phyloP scores from a whole-genome alignment of 495 filamentous ascomycete species.

The Filosporella fistucella region DNA sequence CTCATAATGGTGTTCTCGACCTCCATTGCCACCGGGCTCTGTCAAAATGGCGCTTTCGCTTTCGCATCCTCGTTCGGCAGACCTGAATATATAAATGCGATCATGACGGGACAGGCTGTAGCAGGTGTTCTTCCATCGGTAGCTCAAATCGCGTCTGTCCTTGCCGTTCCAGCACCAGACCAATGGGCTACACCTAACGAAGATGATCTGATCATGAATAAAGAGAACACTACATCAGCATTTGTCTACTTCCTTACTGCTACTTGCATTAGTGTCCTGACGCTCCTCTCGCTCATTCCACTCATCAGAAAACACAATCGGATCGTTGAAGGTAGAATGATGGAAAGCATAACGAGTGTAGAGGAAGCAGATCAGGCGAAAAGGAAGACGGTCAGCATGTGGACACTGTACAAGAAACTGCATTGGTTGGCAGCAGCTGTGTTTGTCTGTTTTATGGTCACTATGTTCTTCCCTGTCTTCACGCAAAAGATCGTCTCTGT shows the following conservation, averaged over 20 bases:
- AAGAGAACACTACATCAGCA: conserved; percentile 55
- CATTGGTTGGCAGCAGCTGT: conserved; percentile 65
- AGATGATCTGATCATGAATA: neutral
- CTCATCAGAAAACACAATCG: conserved; percentile 38
- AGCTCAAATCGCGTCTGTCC: conserved; percentile 77
- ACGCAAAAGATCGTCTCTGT: conserved; percentile 78
- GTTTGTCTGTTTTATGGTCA: conserved; percentile 72
- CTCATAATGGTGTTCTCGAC: conserved; percentile 78
- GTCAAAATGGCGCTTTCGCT: conserved; percentile 92
- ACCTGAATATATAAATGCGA: conserved; percentile 86
- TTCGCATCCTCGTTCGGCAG: conserved; percentile 81
- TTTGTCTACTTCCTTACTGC: conserved; percentile 92
- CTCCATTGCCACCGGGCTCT: conserved; percentile 74
- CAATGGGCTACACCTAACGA: conserved; percentile 3
- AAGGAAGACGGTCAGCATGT: conserved; percentile 60
- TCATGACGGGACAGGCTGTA: conserved; percentile 93
- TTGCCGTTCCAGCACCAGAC: conserved; percentile 52
- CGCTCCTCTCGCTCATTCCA: conserved; percentile 53
- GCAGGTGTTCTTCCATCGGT: conserved; percentile 89
- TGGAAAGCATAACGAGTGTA: conserved; percentile 33
- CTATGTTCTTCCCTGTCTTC: conserved; percentile 94
- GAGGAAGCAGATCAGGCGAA: conserved; percentile 39
- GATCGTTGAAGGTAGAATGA: conserved; percentile 35
- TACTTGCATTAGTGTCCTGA: conserved; percentile 53
- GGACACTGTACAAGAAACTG: conserved; percentile 66